Conservation (phyloP, 345 rosid genomes). For the Toxicodendron radicans region DNA sequence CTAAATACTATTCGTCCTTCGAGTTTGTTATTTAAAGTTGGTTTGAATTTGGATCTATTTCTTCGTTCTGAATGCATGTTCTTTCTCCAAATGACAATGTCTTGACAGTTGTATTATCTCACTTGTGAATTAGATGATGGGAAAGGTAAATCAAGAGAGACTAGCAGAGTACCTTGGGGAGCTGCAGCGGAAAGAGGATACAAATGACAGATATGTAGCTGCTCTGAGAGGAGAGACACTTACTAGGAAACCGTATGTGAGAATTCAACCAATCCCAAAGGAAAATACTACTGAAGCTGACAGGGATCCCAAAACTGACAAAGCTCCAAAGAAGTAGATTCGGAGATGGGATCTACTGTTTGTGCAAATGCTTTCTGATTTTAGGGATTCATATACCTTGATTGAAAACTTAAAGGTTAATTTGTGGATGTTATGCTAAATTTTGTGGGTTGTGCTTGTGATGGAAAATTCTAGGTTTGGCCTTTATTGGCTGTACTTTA, state of each 20-base stretch:
- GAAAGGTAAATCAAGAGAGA: constrained; percentile 80
- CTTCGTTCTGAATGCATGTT: not conserved
- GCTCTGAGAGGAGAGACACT: constrained; percentile 86
- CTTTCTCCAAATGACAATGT: not conserved
- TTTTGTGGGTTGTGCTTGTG: not conserved
- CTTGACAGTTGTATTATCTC: constrained; percentile 3
- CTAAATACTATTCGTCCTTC: not conserved
- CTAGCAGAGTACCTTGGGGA: constrained; percentile 90
- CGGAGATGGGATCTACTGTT: not conserved
- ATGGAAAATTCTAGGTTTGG: not conserved
- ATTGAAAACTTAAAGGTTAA: not conserved
- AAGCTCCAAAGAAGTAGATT: constrained; percentile 19
- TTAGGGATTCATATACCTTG: not conserved
- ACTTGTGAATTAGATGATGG: constrained; percentile 73
- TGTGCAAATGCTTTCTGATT: not conserved
- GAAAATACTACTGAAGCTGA: constrained; percentile 28
- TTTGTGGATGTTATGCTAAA: not conserved
- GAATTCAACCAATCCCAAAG: constrained; percentile 70
- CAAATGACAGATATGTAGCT: constrained; percentile 89
- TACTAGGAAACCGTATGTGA: constrained; percentile 76
- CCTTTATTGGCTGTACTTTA: not conserved
- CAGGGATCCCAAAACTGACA: constrained; percentile 23
- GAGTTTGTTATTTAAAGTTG: not conserved
- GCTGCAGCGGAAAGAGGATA: constrained; percentile 83
- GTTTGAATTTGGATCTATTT: not conserved